Evolutionary conservation across 768 basidiomycete genomes (phyloP).

Genomic region (Russula foetens): DNA sequence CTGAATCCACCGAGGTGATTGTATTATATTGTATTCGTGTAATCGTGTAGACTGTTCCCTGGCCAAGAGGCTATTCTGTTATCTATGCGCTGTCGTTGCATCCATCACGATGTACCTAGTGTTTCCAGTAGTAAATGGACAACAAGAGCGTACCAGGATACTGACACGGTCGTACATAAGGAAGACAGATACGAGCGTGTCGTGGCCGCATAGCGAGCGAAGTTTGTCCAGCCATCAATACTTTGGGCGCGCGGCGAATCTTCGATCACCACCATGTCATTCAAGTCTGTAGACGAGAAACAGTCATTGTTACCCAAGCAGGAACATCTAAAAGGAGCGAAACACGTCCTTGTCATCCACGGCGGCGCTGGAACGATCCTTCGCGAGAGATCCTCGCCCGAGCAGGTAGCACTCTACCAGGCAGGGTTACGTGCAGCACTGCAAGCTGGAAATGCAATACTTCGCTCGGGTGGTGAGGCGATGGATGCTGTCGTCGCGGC

Average conservation of each 20-base stretch:
- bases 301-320: conserved; percentile 11
- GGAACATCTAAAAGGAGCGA: conserved; percentile 4
- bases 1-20: neutral
- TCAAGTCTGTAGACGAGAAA: conserved; percentile 15
- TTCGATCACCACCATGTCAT: neutral
- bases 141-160: no score
- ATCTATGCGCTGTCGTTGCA: no score
- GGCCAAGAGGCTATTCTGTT: no score
- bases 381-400: conserved; percentile 47
- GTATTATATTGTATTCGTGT: neutral
- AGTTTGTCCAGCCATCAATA: no score
- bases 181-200: no score
- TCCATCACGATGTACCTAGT: no score
- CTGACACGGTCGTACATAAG: no score
- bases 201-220: no score
- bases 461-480: conserved; percentile 64
- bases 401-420: conserved; percentile 51
- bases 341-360: conserved; percentile 57
- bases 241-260: neutral
- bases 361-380: conserved; percentile 74
- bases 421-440: conserved; percentile 47
- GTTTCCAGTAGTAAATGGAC: no score
- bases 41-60: neutral
- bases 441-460: conserved; percentile 51
- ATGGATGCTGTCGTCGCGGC: conserved; percentile 78